Evolutionary conservation across 208 protist species (phyloP).

Genomic region (Novymonas esmeraldas): DNA sequence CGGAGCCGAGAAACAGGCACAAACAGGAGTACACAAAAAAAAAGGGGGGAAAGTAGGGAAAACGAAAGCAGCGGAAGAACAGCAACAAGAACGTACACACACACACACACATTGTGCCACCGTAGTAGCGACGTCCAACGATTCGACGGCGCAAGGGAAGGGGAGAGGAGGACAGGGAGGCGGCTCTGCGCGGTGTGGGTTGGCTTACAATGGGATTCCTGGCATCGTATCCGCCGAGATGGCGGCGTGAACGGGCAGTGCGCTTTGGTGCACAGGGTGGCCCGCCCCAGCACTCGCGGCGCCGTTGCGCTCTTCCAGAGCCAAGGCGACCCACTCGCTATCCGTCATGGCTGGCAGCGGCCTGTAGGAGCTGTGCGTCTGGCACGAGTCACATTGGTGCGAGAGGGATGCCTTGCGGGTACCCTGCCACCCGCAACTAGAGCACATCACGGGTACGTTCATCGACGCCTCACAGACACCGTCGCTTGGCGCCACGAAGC

Average conservation of each 20-base stretch:
- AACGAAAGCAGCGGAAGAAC: no score
- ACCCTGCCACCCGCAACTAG: constrained; percentile 75
- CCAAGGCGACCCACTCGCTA: constrained; percentile 50
- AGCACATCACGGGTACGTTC: constrained; percentile 64
- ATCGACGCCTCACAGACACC: constrained; percentile 37
- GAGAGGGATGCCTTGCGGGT: constrained; percentile 44
- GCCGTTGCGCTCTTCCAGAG: constrained; percentile 13
- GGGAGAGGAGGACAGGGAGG: no score
- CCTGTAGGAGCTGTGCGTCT: constrained; percentile 55
- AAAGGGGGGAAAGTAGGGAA: no score
- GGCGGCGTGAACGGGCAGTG: constrained; percentile 6
- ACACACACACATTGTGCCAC: no score
- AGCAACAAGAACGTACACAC: no score
- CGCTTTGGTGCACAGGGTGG: background rate
- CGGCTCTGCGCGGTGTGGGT: no score
- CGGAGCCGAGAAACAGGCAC: no score
- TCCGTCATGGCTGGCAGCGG: constrained; percentile 50
- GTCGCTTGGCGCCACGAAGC: constrained; percentile 31
- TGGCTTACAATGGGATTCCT: constrained; percentile 13
- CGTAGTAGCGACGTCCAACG: no score
- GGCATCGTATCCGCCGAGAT: constrained; percentile 12
- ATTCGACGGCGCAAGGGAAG: no score
- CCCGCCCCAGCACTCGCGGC: background rate
- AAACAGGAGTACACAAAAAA: no score
- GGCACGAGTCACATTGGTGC: constrained; percentile 56